A percentile compares a stretch with the other conserved stretches of the same genome.
Evolutionary conservation across 2,329 filamentous ascomycete species (phyloP).

Genomic region (Talaromyces rugulosus): DNA sequence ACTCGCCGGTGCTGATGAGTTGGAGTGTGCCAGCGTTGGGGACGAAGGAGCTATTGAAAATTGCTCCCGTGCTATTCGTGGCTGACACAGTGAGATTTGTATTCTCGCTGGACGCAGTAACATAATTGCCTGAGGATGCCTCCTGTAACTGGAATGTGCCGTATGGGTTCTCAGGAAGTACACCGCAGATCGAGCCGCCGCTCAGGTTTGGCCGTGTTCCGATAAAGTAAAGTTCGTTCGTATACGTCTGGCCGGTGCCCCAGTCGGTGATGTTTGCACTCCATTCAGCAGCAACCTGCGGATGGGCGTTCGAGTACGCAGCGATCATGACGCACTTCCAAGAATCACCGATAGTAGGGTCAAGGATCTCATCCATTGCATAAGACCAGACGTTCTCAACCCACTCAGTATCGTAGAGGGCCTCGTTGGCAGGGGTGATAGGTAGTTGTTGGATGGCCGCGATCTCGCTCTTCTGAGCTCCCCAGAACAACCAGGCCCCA

Average conservation of each 20-base stretch:
- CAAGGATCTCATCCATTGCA: not conserved
- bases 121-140: not conserved
- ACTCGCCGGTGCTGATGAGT: not conserved
- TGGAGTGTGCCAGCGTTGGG: not conserved
- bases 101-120: not conserved
- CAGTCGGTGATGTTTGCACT: not conserved
- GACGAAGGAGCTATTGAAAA: not conserved
- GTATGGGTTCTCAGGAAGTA: not conserved
- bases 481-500: not conserved
- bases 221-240: not conserved
- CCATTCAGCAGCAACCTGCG: not conserved
- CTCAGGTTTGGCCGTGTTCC: not conserved
- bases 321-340: not conserved
- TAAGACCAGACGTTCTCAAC: not conserved
- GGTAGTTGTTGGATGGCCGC: not conserved
- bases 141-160: not conserved
- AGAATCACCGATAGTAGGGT: not conserved
- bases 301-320: not conserved
- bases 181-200: not conserved
- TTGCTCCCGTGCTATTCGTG: not conserved
- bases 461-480: not conserved
- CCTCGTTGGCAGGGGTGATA: not conserved
- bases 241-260: not conserved
- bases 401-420: not conserved
- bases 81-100: not conserved